Evolutionary conservation across 2,329 filamentous ascomycete genomes (phyloP).

Genomic region (Thelonectria olida): DNA sequence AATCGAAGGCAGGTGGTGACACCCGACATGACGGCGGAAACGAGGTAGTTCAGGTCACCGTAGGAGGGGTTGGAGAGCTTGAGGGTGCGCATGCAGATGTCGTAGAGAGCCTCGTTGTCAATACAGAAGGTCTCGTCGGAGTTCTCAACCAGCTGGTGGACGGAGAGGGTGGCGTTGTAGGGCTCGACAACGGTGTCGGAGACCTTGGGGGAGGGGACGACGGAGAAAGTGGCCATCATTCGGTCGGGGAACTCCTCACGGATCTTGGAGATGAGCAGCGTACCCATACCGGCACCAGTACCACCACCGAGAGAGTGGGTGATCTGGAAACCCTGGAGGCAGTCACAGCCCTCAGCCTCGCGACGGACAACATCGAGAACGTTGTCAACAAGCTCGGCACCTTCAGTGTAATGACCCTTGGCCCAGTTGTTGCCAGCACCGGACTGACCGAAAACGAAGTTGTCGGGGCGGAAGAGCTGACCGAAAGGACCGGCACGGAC

Average conservation of each 20-base stretch:
- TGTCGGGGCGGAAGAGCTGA: constrained; percentile 99
- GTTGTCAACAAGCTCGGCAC: constrained; percentile 97
- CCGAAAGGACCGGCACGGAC: constrained; percentile 98
- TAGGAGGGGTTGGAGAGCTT: constrained; percentile 99
- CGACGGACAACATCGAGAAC: constrained; percentile 98
- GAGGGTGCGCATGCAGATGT: constrained; percentile 99
- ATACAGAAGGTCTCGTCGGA: constrained; percentile 99
- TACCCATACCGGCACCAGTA: constrained; percentile 99
- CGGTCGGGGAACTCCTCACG: constrained; percentile 99
- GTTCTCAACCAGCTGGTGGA: constrained; percentile 99
- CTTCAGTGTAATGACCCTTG: constrained; percentile 99
- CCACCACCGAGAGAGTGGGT: constrained; percentile 99
- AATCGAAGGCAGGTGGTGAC: constrained; percentile 99
- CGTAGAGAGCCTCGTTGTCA: constrained; percentile 99
- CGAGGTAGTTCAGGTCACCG: constrained; percentile 98
- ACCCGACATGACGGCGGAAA: constrained; percentile 99
- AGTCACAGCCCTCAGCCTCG: constrained; percentile 98
- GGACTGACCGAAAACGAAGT: constrained; percentile 99
- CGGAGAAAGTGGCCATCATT: constrained; percentile 99
- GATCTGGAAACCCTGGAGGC: constrained; percentile 99
- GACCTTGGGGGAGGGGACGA: constrained; percentile 98
- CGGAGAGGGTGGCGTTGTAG: constrained; percentile 98
- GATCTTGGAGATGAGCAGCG: constrained; percentile 99
- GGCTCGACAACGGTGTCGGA: constrained; percentile 99
- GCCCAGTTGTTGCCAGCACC: constrained; percentile 99